Percentiles rank a stretch among this genome's conserved stretches.
phyloP scores from a whole-genome alignment of 2,329 filamentous ascomycete species.

The Cordyceps cateniannulata region DNA sequence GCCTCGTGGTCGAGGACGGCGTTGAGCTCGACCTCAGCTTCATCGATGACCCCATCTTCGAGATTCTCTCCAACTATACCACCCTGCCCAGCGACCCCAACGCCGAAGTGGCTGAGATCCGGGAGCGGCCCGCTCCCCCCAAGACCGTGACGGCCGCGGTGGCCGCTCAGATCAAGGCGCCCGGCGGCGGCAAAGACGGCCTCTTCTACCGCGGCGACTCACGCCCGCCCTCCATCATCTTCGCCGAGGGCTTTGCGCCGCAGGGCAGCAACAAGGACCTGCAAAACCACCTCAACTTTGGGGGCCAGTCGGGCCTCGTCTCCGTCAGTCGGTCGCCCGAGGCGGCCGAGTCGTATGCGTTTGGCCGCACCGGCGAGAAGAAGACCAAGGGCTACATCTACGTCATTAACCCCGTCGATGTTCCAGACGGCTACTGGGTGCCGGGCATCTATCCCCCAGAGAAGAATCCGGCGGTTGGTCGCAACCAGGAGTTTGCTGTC shows the following conservation, averaged over 20 bases:
- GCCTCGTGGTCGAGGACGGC: neutral
- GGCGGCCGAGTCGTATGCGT: constrained; percentile 4
- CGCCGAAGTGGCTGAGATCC: too few relatives aligned
- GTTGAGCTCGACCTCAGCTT: neutral
- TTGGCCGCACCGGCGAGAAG: constrained; percentile 3
- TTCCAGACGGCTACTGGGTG: constrained; percentile 13
- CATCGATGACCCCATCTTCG: neutral
- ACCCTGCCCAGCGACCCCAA: too few relatives aligned
- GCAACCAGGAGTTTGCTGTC: neutral
- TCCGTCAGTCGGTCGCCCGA: neutral
- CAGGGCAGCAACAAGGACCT: constrained; percentile 8
- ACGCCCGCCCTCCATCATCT: constrained; percentile 6
- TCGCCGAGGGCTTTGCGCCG: constrained; percentile 6
- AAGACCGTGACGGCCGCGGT: neutral
- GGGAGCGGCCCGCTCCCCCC: neutral
- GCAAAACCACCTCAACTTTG: constrained; percentile 5
- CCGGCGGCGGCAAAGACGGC: neutral
- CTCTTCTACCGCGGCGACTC: constrained; percentile 14
- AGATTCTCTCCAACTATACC: neutral
- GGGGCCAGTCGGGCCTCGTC: constrained; percentile 9
- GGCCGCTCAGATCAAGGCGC: neutral
- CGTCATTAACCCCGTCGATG: neutral
- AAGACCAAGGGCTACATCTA: constrained; percentile 7
- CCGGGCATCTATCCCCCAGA: constrained; percentile 2
- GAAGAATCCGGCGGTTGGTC: neutral